Conservation (phyloP, 2,329 filamentous ascomycete species). For the Thyridium curvatum region DNA sequence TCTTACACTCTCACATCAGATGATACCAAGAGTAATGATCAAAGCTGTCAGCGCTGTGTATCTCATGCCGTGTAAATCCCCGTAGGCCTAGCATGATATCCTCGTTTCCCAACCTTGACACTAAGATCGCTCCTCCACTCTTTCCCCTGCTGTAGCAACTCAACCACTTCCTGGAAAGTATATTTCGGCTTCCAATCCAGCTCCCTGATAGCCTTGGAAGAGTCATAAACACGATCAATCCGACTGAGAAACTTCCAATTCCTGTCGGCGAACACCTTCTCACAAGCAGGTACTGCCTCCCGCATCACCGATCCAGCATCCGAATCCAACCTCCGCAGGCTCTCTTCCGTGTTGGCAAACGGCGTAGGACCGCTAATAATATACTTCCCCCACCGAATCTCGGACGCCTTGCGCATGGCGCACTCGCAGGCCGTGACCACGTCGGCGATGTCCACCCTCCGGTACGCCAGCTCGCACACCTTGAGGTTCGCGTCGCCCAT, state of each 20-base stretch:
- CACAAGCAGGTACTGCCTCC: constrained; percentile 16
- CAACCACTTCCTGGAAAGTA: constrained; percentile 29
- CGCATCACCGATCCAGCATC: constrained; percentile 23
- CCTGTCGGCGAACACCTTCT: constrained; percentile 19
- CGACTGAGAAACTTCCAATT: constrained; percentile 30
- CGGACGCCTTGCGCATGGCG: constrained; percentile 25
- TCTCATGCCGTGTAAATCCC: constrained; percentile 33
- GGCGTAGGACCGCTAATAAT: constrained; percentile 37
- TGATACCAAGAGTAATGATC: too few relatives aligned
- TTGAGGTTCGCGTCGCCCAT: constrained; percentile 38
- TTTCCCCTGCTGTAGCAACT: constrained; percentile 23
- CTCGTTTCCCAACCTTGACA: constrained; percentile 30
- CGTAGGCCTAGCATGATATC: constrained; percentile 34
- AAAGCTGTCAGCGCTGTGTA: too few relatives aligned
- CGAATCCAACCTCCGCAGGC: constrained; percentile 23
- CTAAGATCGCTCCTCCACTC: constrained; percentile 32
- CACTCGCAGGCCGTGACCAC: constrained; percentile 33
- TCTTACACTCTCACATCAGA: too few relatives aligned
- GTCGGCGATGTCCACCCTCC: constrained; percentile 36
- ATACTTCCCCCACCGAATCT: constrained; percentile 30
- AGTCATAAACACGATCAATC: constrained; percentile 40
- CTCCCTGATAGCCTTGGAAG: constrained; percentile 30
- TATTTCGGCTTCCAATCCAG: constrained; percentile 35
- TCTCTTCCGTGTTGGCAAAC: constrained; percentile 22
- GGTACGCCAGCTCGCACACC: constrained; percentile 39